Base-by-base conservation (phyloP, 2,329 filamentous ascomycete species). In the Cladobotryum mycophilum region DNA sequence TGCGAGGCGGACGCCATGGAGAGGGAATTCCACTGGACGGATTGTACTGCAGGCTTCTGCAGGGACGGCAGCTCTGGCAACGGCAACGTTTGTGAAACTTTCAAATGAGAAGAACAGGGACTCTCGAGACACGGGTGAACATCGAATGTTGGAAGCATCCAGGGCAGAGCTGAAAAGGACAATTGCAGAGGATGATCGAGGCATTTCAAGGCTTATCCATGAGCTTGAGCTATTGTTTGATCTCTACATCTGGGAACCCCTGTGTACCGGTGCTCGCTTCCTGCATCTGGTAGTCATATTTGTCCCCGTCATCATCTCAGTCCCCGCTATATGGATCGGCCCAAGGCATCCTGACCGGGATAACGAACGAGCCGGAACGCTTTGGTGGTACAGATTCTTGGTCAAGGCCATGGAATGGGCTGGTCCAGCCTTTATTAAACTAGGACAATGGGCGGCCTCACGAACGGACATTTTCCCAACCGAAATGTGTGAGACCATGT, bases 381-480 rank as follows among this genome's bases (percentile, higher is more conserved):
- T 97, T 3, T 96, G 88, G 89, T 99, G 93, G 93, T 99, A 96
- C 71, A 75, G 76, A 3, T 93, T 96, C 62, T 70, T 99, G 37
- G 90, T 97, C 9, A 79, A 76, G 52, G 79, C 86, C 25, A 97
- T 99, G 93, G 92, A 99, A 70, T 79, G 84, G 64, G 89, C 92
- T 15, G 93, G 93, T 0, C 91, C 93, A 41, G 90, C 93, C 0
- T 99, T 99, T 64, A 99, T 99, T 72, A 99, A 99, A 84, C 81
- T 99, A 49, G 93, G 93, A 14, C 93, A 99, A 83, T 99, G 93
- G 93, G 93, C 93, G 15, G 93, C 93, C 3, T 97, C 93, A 5
- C 80, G 93, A 65, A 88, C 91, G 40, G 93, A 99, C 69, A 96
- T 99, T 63, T 99, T 99, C 65, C 93, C 93, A 2, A 86, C 80